These are phyloP conservation scores for Leavenworthia alabamica DNA, from an alignment of 345 rosid genomes.

Conservation along the genomic window DNA sequence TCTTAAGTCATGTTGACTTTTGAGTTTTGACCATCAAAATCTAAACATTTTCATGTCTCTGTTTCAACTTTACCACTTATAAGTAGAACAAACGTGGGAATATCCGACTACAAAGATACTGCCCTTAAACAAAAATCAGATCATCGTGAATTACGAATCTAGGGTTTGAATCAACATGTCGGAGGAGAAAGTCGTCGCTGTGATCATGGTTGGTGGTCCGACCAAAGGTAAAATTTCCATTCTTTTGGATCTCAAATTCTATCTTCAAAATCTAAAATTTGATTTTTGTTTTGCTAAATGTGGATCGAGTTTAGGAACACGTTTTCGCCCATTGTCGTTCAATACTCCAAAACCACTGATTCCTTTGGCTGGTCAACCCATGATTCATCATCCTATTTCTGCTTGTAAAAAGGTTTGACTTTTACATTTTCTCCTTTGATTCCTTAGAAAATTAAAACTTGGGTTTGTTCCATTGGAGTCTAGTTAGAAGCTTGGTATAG, in stretches of 20 bases:
- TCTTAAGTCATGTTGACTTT: background rate
- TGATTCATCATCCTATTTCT: slow-evolving; percentile 88
- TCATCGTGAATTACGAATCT: background rate
- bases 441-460: background rate
- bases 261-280: background rate
- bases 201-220: slow-evolving; percentile 90
- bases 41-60: background rate
- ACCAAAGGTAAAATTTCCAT: slow-evolving; percentile 51
- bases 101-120: slow-evolving; percentile 5
- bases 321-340: slow-evolving; percentile 74
- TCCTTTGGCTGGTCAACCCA: slow-evolving; percentile 84
- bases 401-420: slow-evolving; percentile 66
- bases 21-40: background rate
- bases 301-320: slow-evolving; percentile 49
- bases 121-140: background rate
- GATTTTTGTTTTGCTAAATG: background rate
- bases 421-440: background rate
- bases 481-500: background rate
- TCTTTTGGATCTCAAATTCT: background rate
- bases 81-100: background rate
- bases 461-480: background rate
- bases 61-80: background rate
- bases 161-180: slow-evolving; percentile 35
- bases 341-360: slow-evolving; percentile 72
- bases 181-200: slow-evolving; percentile 66